Base-by-base conservation (phyloP, 345 rosid species). In the thale cress (Arabidopsis thaliana) region DNA sequence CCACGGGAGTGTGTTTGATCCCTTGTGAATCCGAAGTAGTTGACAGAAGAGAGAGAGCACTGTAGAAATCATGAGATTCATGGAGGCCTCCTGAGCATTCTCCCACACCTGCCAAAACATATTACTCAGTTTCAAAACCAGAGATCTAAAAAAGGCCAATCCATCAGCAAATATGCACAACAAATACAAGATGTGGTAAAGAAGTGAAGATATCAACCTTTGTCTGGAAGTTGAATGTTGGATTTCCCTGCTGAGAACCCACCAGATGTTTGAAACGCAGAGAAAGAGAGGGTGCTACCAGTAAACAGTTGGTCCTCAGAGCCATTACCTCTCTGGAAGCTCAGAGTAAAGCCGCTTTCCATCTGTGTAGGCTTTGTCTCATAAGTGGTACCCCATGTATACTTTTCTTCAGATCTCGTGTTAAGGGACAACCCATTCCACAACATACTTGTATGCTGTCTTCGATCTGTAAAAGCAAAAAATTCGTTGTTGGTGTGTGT, bases 1-100 rank as follows among this genome's bases (percentile, higher is more conserved):
- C 71, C 75, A 62, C 1, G 45, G 61, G 33, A 64, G 56, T 16
- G 59, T 72, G 68, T 72, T 71, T 78, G 45, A 77, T 79, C 85
- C 86, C 89, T 50, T 63, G 75, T 14, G 85, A 78, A 56, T 81
- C 83, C 81, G 86, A 80, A 72, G 85, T 83, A 36, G 83, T 92
- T 95, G 99, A 95, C 99, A 95, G 97, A 95, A 95, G 97, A 95
- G 97, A 95, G 99, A 90, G 99, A 95, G 97, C 99, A 90, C 90
- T 82, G 58, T 87, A 89, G 79, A 84, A 58, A 65, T 89, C 93
- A 76, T 82, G 97, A 12, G 97, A 53, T 20, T 78, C 80, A 71
- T 83, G 89, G 83, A 79, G 83, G 71, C 77, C 84, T 65, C 84
- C 72, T 53, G 81, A 69, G 37, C 86, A 80, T 79, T 83, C 91